These are phyloP conservation scores for Pleurotus ostreatus DNA, from an alignment of 768 basidiomycete genomes.

Conservation along the genomic window DNA sequence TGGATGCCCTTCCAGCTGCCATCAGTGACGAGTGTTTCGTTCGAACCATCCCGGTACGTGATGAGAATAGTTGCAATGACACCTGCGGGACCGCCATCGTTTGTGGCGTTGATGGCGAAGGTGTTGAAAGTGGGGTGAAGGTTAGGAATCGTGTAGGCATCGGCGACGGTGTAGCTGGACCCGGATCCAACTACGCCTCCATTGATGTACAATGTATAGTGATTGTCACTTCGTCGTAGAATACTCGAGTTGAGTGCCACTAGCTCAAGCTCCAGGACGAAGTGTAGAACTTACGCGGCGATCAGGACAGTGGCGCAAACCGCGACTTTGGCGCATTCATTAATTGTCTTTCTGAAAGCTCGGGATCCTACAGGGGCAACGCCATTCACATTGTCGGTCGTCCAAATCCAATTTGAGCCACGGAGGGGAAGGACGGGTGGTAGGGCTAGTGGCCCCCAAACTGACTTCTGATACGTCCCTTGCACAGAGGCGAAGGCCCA, in stretches of 20 bases:
- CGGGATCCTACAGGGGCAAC: constrained; percentile 4
- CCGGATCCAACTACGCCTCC: no score
- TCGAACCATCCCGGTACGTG: no score
- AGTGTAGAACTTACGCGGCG: background rate
- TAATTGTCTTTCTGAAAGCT: background rate
- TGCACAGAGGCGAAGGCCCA: constrained; percentile 18
- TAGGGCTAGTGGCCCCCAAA: constrained; percentile 14
- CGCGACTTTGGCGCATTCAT: background rate
- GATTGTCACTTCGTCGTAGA: constrained; percentile 18
- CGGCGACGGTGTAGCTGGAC: no score
- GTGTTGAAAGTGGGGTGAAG: no score
- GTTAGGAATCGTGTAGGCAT: no score
- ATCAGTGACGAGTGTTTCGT: no score
- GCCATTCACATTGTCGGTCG: background rate
- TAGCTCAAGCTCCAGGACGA: no score
- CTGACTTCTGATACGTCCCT: constrained; percentile 15
- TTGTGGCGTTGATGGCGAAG: no score
- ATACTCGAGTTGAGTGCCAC: background rate
- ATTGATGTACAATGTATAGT: constrained; percentile 24
- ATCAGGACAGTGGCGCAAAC: constrained; percentile 5
- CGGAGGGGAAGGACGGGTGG: background rate
- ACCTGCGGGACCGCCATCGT: no score
- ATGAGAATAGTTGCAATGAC: no score
- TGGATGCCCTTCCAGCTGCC: no score
- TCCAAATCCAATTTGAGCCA: constrained; percentile 1